Evolutionary conservation across 345 rosid species (phyloP), one percentile per base, ranked within the genome.

Genomic region (Bruguiera sexangula): DNA sequence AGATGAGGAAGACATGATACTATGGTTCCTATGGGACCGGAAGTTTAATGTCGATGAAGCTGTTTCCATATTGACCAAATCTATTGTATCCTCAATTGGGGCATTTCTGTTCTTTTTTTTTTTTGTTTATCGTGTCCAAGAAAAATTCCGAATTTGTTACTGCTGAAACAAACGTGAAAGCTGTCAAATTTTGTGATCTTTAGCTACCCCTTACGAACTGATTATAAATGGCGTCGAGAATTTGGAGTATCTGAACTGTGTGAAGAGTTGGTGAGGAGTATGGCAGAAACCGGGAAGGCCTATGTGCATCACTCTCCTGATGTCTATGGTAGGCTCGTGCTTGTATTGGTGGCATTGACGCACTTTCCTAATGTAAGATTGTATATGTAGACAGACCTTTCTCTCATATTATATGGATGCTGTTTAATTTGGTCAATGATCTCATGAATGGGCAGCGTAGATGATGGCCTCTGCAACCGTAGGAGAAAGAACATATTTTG

Each of bases 1-100:
- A 84, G 92, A 92, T 67, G 98, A 94, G 80, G 97, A 92, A 69
- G 93, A 88, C 30, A 85, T 91, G 96, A 92, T 92, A 53, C 85
- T 88, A 3, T 86, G 99, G 99, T 95, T 86, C 73, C 67, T 92
- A 20, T 86, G 81, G 82, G 97, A 91, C 75, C 77, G 92, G 65
- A 84, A 75, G 56, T 91, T 86, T 78, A 88, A 87, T 0, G 84
- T 85, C 0, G 89, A 91, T 52, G 89, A 86, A 66, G 86, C 97
- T 0, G 65, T 83, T 43, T 39, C 80, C 7, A 89, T 88, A 80
- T 79, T 91, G 74, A 75, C 85, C 73, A 94, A 81, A 78, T 87
- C 96, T 73, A 89, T 84, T 62, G 95, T 89, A 91, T 88, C 95
- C 95, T 85, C 65, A 57, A 68, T 67, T 52, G 5, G 32, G 8